Conservation (phyloP, 2,329 filamentous ascomycete genomes). For the Anthostomella pinea region DNA sequence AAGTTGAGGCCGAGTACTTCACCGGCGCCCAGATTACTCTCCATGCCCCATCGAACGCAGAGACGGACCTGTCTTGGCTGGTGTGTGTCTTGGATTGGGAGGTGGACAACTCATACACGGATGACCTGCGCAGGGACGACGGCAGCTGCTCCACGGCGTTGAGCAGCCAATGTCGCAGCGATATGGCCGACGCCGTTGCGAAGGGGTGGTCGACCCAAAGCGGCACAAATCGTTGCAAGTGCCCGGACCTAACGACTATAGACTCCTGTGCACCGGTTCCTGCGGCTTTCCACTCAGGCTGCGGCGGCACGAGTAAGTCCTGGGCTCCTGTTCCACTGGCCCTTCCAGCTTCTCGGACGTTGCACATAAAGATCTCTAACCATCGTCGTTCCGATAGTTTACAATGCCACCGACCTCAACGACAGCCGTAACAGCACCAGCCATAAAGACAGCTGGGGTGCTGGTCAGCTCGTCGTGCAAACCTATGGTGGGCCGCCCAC, state of each 20-base stretch:
- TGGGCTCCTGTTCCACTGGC: background rate
- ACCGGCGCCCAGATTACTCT: conserved; percentile 4
- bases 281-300: background rate
- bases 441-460: background rate
- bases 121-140: conserved; percentile 5
- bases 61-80: background rate
- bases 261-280: background rate
- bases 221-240: background rate
- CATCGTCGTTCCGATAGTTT: background rate
- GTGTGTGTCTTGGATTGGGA: conserved; percentile 4
- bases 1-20: conserved; percentile 1
- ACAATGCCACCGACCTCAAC: background rate
- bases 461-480: background rate
- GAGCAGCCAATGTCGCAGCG: background rate
- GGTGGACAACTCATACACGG: background rate
- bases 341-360: background rate
- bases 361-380: background rate
- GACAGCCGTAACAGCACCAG: background rate
- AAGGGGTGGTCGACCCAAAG: background rate
- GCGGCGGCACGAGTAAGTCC: background rate
- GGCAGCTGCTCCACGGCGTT: conserved; percentile 2
- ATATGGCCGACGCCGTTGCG: conserved; percentile 1
- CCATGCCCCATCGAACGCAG: background rate
- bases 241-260: background rate
- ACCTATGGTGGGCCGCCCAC: conserved; percentile 1